phyloP scores from a whole-genome alignment of 257 asterid genomes.

The Leonotis leonurus region DNA sequence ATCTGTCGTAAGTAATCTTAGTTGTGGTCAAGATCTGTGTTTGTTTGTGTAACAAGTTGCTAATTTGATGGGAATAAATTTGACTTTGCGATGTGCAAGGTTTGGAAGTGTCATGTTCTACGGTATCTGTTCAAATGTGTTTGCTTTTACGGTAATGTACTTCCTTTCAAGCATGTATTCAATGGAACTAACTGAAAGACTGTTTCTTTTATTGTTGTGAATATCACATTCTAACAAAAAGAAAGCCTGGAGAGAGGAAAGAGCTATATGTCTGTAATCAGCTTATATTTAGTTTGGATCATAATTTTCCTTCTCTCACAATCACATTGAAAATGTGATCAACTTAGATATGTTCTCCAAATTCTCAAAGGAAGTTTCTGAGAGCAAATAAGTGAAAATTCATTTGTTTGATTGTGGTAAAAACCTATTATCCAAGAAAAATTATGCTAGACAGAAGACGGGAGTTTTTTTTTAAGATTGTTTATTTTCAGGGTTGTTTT shows the following conservation, averaged over 20 bases:
- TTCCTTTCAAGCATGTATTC: not conserved
- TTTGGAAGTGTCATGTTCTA: not conserved
- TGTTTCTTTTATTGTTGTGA: not conserved
- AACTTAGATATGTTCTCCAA: not conserved
- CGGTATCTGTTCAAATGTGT: not conserved
- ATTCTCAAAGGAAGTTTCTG: not conserved
- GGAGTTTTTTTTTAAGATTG: not conserved
- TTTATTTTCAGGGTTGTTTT: not conserved
- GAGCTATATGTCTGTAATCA: not conserved
- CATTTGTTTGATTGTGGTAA: not conserved
- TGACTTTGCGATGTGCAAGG: not conserved
- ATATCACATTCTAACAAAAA: not conserved
- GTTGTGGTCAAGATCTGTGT: not conserved
- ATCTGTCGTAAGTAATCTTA: slow-evolving; percentile 49
- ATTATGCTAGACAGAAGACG: not conserved
- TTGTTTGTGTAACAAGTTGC: slow-evolving; percentile 10
- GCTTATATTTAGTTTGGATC: not conserved
- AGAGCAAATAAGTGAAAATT: not conserved
- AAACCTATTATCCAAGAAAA: not conserved
- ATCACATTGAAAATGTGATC: not conserved
- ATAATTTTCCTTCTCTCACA: not conserved
- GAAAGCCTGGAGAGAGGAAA: not conserved
- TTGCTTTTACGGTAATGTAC: not conserved
- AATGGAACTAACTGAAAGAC: not conserved
- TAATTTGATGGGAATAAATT: not conserved